phyloP scores from a whole-genome alignment of 2,329 filamentous ascomycete species.

The Cadophora sp. region DNA sequence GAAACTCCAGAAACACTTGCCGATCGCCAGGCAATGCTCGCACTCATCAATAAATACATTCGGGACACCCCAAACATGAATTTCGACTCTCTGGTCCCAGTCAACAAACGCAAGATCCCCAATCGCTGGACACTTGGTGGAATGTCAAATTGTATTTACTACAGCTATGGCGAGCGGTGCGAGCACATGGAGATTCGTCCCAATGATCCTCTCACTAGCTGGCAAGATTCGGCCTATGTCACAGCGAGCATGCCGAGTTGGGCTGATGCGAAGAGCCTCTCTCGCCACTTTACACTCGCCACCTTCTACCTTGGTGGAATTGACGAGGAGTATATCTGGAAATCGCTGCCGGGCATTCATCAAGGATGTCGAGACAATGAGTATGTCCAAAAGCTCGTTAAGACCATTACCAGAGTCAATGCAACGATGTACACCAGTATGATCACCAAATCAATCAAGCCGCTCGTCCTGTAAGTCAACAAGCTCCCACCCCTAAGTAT shows the following conservation, averaged over 20 bases:
- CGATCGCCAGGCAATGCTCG: slow-evolving; percentile 5
- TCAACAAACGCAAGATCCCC: neutral
- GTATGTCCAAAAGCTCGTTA: neutral
- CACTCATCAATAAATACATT: neutral
- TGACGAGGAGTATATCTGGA: slow-evolving; percentile 4
- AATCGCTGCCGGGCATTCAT: neutral
- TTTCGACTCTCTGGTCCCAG: neutral
- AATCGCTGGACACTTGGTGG: neutral
- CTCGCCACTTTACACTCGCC: slow-evolving; percentile 1
- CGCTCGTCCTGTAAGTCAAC: neutral
- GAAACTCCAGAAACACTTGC: neutral
- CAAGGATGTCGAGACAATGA: neutral
- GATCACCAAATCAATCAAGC: slow-evolving; percentile 4
- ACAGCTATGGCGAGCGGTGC: slow-evolving; percentile 6
- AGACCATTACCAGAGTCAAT: neutral
- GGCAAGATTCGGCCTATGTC: neutral
- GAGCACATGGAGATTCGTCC: neutral
- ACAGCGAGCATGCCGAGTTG: neutral
- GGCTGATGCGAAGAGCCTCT: neutral
- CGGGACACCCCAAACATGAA: neutral
- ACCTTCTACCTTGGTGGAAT: neutral
- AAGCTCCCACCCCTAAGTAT: neutral
- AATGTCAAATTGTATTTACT: neutral
- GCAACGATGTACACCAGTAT: neutral
- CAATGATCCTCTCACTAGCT: neutral